These are phyloP conservation scores for Coemansia sp. DNA, from an alignment of 192 early-diverging fungal genomes.

Conservation along the genomic window DNA sequence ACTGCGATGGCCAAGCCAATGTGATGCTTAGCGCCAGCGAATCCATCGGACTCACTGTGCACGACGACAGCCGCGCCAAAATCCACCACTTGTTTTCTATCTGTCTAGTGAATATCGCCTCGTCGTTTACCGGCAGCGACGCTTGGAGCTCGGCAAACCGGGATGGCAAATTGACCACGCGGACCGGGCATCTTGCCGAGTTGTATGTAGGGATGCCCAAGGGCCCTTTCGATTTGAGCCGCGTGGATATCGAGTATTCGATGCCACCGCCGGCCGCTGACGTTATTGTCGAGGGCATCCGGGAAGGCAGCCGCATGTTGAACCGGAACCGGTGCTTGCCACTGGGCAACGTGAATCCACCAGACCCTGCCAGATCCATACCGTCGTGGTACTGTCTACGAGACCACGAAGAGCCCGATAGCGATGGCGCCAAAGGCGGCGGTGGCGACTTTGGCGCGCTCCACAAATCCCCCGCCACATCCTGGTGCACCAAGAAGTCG, in stretches of 20 bases:
- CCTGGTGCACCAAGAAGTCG: background rate
- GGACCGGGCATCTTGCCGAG: constrained; percentile 19
- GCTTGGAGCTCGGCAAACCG: constrained; percentile 19
- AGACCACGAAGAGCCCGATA: background rate
- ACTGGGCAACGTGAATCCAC: constrained; percentile 15
- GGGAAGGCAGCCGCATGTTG: constrained; percentile 29
- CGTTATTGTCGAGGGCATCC: constrained; percentile 36
- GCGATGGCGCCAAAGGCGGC: constrained; percentile 4
- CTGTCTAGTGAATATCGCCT: constrained; percentile 38
- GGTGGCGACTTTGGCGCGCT: constrained; percentile 12
- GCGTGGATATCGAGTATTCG: constrained; percentile 23
- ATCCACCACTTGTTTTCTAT: constrained; percentile 40
- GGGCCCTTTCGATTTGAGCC: constrained; percentile 15
- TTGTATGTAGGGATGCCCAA: background rate
- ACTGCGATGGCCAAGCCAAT: constrained; percentile 27
- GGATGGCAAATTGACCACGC: constrained; percentile 35
- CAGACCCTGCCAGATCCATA: background rate
- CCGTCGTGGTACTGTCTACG: constrained; percentile 1
- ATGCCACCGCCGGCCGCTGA: constrained; percentile 45
- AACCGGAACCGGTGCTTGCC: constrained; percentile 37
- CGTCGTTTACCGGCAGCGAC: constrained; percentile 26
- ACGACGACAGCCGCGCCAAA: constrained; percentile 23
- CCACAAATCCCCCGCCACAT: background rate
- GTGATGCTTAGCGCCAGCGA: constrained; percentile 16
- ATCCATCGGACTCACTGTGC: constrained; percentile 30